These are phyloP conservation scores for Pyrenochaeta sp. DNA, from an alignment of 2,329 filamentous ascomycete genomes.

Conservation along the genomic window DNA sequence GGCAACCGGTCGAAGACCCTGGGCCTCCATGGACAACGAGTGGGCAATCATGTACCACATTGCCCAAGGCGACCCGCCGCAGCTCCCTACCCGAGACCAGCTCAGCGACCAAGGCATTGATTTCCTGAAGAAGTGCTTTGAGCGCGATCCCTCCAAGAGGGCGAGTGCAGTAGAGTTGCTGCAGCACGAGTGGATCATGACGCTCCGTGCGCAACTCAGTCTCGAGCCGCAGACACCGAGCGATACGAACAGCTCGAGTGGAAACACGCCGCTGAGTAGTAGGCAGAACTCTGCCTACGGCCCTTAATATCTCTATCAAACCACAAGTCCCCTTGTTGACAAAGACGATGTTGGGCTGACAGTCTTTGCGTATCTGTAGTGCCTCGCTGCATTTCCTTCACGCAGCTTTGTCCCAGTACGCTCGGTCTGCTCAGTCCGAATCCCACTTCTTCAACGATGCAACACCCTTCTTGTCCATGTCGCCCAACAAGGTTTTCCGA, in stretches of 20 bases:
- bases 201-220: slow-evolving; percentile 55
- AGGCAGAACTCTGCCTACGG: slow-evolving; percentile 48
- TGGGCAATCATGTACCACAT: slow-evolving; percentile 99
- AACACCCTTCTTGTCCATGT: background rate
- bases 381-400: slow-evolving; percentile 11
- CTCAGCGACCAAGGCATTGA: slow-evolving; percentile 85
- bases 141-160: slow-evolving; percentile 79
- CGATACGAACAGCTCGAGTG: slow-evolving; percentile 32
- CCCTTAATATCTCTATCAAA: background rate
- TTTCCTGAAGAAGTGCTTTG: slow-evolving; percentile 87
- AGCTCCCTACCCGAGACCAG: slow-evolving; percentile 82
- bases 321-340: background rate
- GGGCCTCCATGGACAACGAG: slow-evolving; percentile 96
- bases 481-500: slow-evolving; percentile 18
- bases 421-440: background rate
- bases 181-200: slow-evolving; percentile 87
- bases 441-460: slow-evolving; percentile 1
- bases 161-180: slow-evolving; percentile 87
- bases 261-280: slow-evolving; percentile 29
- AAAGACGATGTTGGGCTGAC: slow-evolving; percentile 12
- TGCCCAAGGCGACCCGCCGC: slow-evolving; percentile 91
- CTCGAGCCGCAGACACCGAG: slow-evolving; percentile 58
- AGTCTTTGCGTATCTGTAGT: slow-evolving; percentile 8
- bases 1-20: slow-evolving; percentile 92
- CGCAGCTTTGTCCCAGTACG: background rate